A percentile compares a stretch with the other conserved stretches of the same genome.
Conservation (phyloP, 148 eudicot genomes). For the Fagopyrum esculentum region DNA sequence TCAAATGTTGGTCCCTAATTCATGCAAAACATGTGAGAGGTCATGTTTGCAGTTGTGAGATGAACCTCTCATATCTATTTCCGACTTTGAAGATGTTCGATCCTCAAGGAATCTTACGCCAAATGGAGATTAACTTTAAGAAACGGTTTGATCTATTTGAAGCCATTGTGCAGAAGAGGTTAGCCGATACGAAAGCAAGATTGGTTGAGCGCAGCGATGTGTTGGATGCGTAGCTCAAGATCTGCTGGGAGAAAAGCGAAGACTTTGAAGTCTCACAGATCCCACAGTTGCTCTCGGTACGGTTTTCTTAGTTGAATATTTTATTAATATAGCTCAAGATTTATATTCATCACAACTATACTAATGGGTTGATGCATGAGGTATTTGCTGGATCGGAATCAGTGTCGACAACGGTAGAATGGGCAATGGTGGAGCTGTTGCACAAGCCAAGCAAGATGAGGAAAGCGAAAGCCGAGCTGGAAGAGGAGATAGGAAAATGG, state of each 20-base stretch:
- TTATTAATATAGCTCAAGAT: too few species aligned
- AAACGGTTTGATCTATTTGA: slow-evolving; percentile 1
- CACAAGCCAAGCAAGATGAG: slow-evolving; percentile 15
- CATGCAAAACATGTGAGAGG: not conserved
- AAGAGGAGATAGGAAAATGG: slow-evolving; percentile 20
- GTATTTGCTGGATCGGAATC: slow-evolving; percentile 13
- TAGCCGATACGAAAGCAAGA: not conserved
- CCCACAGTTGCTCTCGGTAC: slow-evolving; percentile 2
- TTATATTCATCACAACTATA: too few species aligned
- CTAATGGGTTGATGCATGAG: not conserved
- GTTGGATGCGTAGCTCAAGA: slow-evolving; percentile 8
- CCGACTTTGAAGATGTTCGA: slow-evolving; percentile 6
- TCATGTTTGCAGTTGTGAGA: not conserved
- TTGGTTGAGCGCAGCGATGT: not conserved
- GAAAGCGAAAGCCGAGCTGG: slow-evolving; percentile 25
- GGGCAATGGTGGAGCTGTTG: slow-evolving; percentile 42
- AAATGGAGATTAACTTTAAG: not conserved
- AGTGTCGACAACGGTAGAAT: slow-evolving; percentile 34
- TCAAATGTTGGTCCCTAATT: not conserved
- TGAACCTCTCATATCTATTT: slow-evolving; percentile 7
- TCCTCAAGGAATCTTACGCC: slow-evolving; percentile 10
- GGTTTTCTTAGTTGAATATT: not conserved
- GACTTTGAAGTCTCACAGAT: slow-evolving; percentile 1
- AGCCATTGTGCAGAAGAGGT: not conserved
- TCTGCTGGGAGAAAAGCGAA: not conserved